Evolutionary conservation across 768 basidiomycete genomes (phyloP).

Genomic region (Lactarius sp.): DNA sequence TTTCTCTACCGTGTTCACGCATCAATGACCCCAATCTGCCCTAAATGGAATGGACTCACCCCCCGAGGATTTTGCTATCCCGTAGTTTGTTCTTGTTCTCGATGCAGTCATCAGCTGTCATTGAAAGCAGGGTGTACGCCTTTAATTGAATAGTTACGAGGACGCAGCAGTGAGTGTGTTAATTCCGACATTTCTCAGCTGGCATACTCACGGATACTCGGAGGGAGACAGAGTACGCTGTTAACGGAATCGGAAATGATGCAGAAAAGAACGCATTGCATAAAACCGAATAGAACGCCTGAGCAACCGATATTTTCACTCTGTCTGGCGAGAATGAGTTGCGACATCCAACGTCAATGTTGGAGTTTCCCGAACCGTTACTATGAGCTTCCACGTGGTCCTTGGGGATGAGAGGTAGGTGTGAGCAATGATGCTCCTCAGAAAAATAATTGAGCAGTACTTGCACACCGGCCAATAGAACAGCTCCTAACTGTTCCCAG

Average conservation of each 20-base stretch:
- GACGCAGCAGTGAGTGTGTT: neutral
- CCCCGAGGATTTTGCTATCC: constrained; percentile 17
- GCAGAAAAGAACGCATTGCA: constrained; percentile 21
- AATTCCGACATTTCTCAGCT: neutral
- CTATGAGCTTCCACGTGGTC: constrained; percentile 21
- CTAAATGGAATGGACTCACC: constrained; percentile 5
- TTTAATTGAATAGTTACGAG: neutral
- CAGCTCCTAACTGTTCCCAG: constrained; percentile 22
- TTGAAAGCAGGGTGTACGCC: constrained; percentile 21
- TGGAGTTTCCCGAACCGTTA: constrained; percentile 8
- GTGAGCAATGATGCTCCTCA: neutral
- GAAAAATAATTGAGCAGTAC: constrained; percentile 2
- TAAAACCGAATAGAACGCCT: constrained; percentile 23
- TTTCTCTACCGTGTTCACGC: neutral
- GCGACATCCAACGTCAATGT: neutral
- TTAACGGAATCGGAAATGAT: neutral
- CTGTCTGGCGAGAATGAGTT: constrained; percentile 10
- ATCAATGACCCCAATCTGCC: neutral
- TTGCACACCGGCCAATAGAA: constrained; percentile 23
- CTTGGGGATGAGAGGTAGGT: neutral
- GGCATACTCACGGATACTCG: constrained; percentile 20
- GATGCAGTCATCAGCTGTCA: constrained; percentile 20
- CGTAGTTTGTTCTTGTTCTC: constrained; percentile 23
- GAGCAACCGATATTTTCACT: constrained; percentile 20
- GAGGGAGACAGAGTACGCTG: constrained; percentile 13